These are phyloP conservation scores for Macrocybe gigantea DNA, from an alignment of 768 basidiomycete species.

Conservation along the genomic window DNA sequence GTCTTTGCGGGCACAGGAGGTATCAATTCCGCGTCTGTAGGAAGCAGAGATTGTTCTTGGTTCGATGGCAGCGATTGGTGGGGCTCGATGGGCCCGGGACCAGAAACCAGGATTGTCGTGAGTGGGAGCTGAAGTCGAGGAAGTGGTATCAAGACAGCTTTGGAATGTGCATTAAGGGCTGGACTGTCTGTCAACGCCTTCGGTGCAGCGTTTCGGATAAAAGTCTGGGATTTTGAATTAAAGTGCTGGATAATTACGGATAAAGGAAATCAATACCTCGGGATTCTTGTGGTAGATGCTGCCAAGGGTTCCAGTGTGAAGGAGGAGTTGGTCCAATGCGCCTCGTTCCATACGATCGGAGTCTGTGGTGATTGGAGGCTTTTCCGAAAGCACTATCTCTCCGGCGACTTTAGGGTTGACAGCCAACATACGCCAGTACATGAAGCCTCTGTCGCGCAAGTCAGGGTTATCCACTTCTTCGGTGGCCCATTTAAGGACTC, in stretches of 20 bases:
- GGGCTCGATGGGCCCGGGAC: constrained; percentile 59
- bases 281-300: constrained; percentile 99
- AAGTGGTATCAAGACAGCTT: constrained; percentile 61
- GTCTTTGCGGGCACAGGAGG: constrained; percentile 26
- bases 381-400: constrained; percentile 87
- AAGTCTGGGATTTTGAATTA: constrained; percentile 50
- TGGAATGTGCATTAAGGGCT: constrained; percentile 79
- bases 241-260: background rate
- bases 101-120: constrained; percentile 43
- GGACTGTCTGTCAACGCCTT: constrained; percentile 84
- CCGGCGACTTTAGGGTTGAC: constrained; percentile 85
- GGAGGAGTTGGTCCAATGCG: constrained; percentile 86
- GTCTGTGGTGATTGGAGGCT: constrained; percentile 96
- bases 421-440: constrained; percentile 98
- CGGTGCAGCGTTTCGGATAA: constrained; percentile 85
- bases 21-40: constrained; percentile 23
- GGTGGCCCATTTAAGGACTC: constrained; percentile 94
- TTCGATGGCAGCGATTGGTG: constrained; percentile 7
- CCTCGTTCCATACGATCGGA: constrained; percentile 97
- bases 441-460: constrained; percentile 93
- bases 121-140: constrained; percentile 45
- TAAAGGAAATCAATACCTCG: constrained; percentile 45
- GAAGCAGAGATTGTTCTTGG: constrained; percentile 10
- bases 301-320: constrained; percentile 91
- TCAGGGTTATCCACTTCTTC: constrained; percentile 99